Conservation (phyloP, 2,329 filamentous ascomycete genomes). For the Neurospora sp. region DNA sequence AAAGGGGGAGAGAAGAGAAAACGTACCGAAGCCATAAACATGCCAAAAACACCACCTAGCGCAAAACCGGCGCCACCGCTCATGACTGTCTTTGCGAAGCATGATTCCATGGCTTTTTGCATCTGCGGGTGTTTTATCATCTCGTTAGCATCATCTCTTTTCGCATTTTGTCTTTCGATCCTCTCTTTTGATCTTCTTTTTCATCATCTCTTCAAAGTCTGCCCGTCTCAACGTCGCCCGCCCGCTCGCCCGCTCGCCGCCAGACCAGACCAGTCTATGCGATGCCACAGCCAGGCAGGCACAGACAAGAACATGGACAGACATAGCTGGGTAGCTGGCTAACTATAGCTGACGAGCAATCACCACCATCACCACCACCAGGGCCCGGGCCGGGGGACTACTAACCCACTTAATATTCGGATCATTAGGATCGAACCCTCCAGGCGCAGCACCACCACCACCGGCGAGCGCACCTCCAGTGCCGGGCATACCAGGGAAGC, state of each 20-base stretch:
- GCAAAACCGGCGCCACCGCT: conserved; percentile 90
- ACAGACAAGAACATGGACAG: background rate
- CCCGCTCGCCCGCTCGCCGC: background rate
- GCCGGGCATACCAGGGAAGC: conserved; percentile 1
- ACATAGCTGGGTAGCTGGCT: background rate
- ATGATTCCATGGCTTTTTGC: conserved; percentile 82
- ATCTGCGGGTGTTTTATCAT: conserved; percentile 26
- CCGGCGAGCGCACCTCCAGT: background rate
- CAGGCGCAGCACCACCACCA: background rate
- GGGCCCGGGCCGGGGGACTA: background rate
- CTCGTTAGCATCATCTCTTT: background rate
- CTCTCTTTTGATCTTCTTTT: background rate
- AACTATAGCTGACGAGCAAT: background rate
- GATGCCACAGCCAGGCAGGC: background rate
- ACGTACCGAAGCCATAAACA: conserved; percentile 94
- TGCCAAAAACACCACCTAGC: conserved; percentile 84
- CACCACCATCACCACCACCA: background rate
- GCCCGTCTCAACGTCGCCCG: too few relatives aligned
- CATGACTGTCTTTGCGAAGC: conserved; percentile 78
- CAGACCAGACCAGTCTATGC: background rate
- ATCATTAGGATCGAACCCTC: conserved; percentile 33
- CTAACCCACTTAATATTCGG: conserved; percentile 37
- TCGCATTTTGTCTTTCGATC: background rate
- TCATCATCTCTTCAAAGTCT: too few relatives aligned
- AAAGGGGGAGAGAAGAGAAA: conserved; percentile 4